These are phyloP conservation scores for Stagonosporopsis chrysanthemi DNA, from an alignment of 2,329 filamentous ascomycete genomes.

Conservation along the genomic window DNA sequence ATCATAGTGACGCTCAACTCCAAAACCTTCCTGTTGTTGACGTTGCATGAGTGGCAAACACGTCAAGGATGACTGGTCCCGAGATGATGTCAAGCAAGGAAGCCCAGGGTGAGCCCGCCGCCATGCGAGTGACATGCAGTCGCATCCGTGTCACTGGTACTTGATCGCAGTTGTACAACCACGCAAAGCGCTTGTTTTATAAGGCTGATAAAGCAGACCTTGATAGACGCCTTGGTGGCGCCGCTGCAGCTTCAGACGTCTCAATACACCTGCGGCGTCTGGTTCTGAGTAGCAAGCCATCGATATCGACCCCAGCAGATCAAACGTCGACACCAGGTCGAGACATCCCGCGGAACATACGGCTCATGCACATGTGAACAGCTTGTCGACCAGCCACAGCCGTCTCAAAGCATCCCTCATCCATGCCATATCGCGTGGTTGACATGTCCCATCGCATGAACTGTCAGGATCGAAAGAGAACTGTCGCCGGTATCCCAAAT, in stretches of 20 bases:
- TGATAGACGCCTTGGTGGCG: not conserved
- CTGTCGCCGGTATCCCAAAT: constrained; percentile 10
- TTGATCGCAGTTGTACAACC: constrained; percentile 1
- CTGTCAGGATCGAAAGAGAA: constrained; percentile 14
- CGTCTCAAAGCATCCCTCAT: constrained; percentile 12
- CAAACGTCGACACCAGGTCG: constrained; percentile 1
- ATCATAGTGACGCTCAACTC: constrained; percentile 22
- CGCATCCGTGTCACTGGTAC: constrained; percentile 4
- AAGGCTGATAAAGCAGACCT: not conserved
- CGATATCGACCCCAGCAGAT: constrained; percentile 3
- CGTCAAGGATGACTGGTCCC: constrained; percentile 23
- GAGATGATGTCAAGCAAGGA: constrained; percentile 18
- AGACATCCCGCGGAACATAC: constrained; percentile 14
- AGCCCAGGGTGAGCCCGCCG: constrained; percentile 5
- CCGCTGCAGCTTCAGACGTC: not conserved
- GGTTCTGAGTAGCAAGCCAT: not conserved
- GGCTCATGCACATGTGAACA: constrained; percentile 16
- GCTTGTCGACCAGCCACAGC: constrained; percentile 8
- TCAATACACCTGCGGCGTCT: not conserved
- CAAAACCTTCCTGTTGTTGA: constrained; percentile 15
- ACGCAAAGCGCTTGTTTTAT: constrained; percentile 18
- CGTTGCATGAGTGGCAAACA: constrained; percentile 7
- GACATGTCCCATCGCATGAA: constrained; percentile 19
- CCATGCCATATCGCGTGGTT: constrained; percentile 17
- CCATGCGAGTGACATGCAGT: constrained; percentile 13